phyloP scores from a whole-genome alignment of 2,329 filamentous ascomycete species.

The Magnaporthiopsis rhizophila region DNA sequence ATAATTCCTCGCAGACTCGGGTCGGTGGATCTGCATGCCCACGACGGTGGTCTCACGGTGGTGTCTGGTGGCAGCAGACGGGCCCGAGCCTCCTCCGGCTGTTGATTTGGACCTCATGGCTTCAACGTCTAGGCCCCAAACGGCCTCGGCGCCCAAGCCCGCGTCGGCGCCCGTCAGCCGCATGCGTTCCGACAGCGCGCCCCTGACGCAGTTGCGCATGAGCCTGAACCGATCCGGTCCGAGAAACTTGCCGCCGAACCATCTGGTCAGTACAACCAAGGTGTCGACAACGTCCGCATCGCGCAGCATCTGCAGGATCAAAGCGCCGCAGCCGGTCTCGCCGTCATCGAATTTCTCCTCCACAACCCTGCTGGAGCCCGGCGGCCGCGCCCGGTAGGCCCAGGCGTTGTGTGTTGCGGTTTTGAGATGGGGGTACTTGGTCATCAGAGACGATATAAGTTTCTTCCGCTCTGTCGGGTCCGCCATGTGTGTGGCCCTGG shows the following conservation, averaged over 20 bases:
- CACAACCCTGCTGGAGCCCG: slow-evolving; percentile 26
- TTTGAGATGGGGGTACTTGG: slow-evolving; percentile 39
- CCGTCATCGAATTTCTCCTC: slow-evolving; percentile 53
- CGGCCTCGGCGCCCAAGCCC: slow-evolving; percentile 39
- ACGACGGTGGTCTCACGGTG: slow-evolving; percentile 25
- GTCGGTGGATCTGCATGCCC: slow-evolving; percentile 64
- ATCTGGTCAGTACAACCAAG: slow-evolving; percentile 51
- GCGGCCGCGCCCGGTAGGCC: slow-evolving; percentile 35
- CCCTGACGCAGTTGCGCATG: slow-evolving; percentile 49
- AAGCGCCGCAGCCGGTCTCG: slow-evolving; percentile 50
- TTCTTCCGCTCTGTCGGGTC: slow-evolving; percentile 30
- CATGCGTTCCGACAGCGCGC: slow-evolving; percentile 44
- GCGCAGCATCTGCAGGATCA: slow-evolving; percentile 46
- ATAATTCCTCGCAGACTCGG: slow-evolving; percentile 58
- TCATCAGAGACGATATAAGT: slow-evolving; percentile 39
- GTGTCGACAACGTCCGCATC: slow-evolving; percentile 42
- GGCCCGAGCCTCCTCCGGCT: slow-evolving; percentile 13
- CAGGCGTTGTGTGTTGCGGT: slow-evolving; percentile 52
- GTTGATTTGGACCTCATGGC: slow-evolving; percentile 33
- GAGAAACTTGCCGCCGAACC: slow-evolving; percentile 55
- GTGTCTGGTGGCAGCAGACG: slow-evolving; percentile 17
- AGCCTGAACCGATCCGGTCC: slow-evolving; percentile 55
- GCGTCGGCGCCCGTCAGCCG: slow-evolving; percentile 33
- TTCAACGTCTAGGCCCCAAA: slow-evolving; percentile 54
- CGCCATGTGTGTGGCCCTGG: slow-evolving; percentile 37